Base-by-base conservation (phyloP, 2,329 filamentous ascomycete genomes). In the Microdochium nivale region DNA sequence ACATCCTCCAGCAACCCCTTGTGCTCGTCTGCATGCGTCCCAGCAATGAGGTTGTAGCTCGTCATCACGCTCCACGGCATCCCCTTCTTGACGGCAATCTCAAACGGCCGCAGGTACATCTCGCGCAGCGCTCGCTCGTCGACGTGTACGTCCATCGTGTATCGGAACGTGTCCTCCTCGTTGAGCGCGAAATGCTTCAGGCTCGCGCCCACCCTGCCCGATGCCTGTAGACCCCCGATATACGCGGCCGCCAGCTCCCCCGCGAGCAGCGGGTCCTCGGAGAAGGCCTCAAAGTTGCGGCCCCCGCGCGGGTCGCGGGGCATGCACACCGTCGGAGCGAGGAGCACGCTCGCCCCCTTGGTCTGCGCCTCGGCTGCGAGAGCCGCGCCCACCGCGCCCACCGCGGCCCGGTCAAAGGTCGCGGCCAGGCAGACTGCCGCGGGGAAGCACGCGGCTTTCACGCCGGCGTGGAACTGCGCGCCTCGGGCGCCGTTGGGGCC, bases 61-160 rank as follows among this genome's bases (percentile, higher is more conserved):
- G 79, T 78, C 84, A 87, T 87, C 46, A 87, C 65, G 4, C 82
- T 82, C 82, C 83, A 85, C 2, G 84, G 83, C 51, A 85, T 82
- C 14, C 83, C 80, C 56, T 87, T 82, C 46, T 83, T 74, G 37
- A 88, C 72, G 0, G 84, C 84, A 60, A 88, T 87, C 67, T 88
- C 84, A 56, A 89, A 89, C 0, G 86, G 86, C 47, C 83, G 80
- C n/a, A 89, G 76, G 57, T 88, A 89, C 1, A 89, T 71, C 62
- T 89, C 86, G 25, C 85, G 75, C 25, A 88, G 68, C 2, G 84
- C 75, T 33, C 85, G 73, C 58, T 88, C 84, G 25, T 79, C 75
- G 47, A 88, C 74, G 25, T 81, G 68, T 2, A 83, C 82, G 64
- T 88, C 76, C 53, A 87, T 77, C 0, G 78, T 83, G 57, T 84